Evolutionary conservation across 352 stramenopile species (phyloP).

Genomic region (Globisporangium rhizosaccharum): DNA sequence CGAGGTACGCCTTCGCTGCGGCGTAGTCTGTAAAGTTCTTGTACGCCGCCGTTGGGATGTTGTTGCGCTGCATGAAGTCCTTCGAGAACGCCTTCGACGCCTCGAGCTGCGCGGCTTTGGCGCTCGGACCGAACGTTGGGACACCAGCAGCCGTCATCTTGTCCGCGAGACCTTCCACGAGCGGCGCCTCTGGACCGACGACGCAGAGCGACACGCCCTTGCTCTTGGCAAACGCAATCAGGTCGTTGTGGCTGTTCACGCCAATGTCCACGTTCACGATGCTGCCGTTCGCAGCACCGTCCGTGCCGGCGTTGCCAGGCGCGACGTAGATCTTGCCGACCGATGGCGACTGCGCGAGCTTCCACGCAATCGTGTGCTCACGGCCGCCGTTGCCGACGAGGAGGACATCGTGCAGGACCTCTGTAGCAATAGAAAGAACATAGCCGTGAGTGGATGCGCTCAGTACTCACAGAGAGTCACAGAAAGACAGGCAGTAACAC

Average conservation of each 20-base stretch:
- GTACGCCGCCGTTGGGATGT: constrained; percentile 97
- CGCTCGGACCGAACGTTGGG: constrained; percentile 95
- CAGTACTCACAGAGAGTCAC: not conserved
- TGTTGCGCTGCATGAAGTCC: constrained; percentile 97
- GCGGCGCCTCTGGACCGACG: constrained; percentile 95
- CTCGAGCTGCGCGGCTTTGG: constrained; percentile 94
- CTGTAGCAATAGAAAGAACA: constrained; percentile 4
- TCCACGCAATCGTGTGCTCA: constrained; percentile 94
- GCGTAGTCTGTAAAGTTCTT: constrained; percentile 94
- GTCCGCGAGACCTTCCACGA: constrained; percentile 96
- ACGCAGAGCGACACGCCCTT: constrained; percentile 95
- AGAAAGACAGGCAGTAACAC: not conserved
- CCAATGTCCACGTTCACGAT: constrained; percentile 81
- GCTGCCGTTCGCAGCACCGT: constrained; percentile 22
- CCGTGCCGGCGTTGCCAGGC: constrained; percentile 89
- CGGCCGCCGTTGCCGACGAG: constrained; percentile 91
- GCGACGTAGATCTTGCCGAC: constrained; percentile 84
- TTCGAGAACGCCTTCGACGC: constrained; percentile 99
- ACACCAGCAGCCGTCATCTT: constrained; percentile 89
- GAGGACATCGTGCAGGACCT: constrained; percentile 82
- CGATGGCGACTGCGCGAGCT: constrained; percentile 81
- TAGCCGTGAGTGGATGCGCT: not conserved
- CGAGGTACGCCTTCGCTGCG: constrained; percentile 89
- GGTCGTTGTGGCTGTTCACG: constrained; percentile 50
- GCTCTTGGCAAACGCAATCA: constrained; percentile 72